Percentiles rank a stretch among this genome's conserved stretches.
Evolutionary conservation across 1,139 yeast species (phyloP).

Genomic region (Pichiaceae sp.): DNA sequence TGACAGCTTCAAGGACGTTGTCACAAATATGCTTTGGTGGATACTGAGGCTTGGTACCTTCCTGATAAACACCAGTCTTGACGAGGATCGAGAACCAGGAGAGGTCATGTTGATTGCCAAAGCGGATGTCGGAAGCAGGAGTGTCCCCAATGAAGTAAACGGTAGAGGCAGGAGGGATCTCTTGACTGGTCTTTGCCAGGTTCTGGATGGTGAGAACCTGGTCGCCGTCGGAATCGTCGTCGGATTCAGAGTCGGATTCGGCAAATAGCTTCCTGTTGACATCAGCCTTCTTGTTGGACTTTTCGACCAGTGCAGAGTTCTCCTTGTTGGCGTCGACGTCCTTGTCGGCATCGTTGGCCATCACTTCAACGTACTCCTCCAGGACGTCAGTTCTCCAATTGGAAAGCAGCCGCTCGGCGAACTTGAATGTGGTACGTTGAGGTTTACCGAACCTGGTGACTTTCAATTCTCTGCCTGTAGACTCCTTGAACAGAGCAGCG

Average conservation of each 20-base stretch:
- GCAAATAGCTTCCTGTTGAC: not conserved
- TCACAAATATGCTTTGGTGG: constrained; percentile 67
- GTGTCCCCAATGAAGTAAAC: constrained; percentile 89
- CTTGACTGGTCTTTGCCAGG: constrained; percentile 32
- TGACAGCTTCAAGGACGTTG: constrained; percentile 72
- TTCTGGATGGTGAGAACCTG: constrained; percentile 33
- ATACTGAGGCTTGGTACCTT: constrained; percentile 69
- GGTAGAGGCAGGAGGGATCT: constrained; percentile 75
- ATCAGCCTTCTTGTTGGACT: not conserved
- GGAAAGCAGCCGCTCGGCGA: constrained; percentile 66
- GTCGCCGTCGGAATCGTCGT: constrained; percentile 25
- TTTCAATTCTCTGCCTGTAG: constrained; percentile 68
- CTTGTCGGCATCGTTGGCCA: constrained; percentile 14
- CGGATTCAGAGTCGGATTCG: constrained; percentile 12
- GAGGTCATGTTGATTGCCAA: constrained; percentile 78
- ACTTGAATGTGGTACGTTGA: constrained; percentile 73
- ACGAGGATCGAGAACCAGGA: constrained; percentile 82
- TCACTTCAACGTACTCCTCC: constrained; percentile 60
- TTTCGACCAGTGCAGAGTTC: constrained; percentile 4
- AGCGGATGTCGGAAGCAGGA: constrained; percentile 84
- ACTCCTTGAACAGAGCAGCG: constrained; percentile 74
- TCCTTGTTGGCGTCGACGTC: constrained; percentile 13
- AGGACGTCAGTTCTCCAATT: constrained; percentile 73
- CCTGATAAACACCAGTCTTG: constrained; percentile 81
- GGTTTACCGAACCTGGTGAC: constrained; percentile 82